Evolutionary conservation across 257 asterid genomes (phyloP).

Genomic region (Solanum ossicruentum): DNA sequence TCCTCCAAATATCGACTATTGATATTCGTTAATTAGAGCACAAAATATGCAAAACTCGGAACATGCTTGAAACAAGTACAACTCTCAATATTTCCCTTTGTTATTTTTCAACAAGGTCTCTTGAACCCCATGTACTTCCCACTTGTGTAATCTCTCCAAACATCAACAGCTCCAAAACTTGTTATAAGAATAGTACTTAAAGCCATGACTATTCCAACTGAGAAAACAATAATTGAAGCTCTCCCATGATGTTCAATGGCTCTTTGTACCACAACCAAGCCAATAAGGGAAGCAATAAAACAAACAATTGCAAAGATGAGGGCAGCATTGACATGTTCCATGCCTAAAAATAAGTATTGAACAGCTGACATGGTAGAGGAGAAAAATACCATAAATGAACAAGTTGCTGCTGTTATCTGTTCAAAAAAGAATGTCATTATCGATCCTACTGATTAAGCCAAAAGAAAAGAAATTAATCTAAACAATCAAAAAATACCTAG

Average conservation of each 20-base stretch:
- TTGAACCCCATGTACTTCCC: constrained; percentile 84
- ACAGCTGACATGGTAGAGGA: constrained; percentile 84
- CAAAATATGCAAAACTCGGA: not conserved
- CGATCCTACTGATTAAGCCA: not conserved
- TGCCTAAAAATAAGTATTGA: constrained; percentile 65
- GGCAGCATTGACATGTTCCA: constrained; percentile 48
- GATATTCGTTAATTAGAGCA: not conserved
- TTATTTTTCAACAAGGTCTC: constrained; percentile 38
- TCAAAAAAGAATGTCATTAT: not conserved
- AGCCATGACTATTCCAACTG: constrained; percentile 76
- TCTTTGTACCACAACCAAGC: constrained; percentile 47
- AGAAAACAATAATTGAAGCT: constrained; percentile 75
- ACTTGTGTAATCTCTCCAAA: constrained; percentile 50
- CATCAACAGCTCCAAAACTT: constrained; percentile 53
- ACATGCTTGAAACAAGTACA: not conserved
- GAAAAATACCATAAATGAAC: constrained; percentile 89
- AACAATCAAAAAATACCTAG: not conserved
- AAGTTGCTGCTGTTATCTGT: constrained; percentile 80
- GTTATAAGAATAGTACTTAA: constrained; percentile 69
- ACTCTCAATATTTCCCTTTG: not conserved
- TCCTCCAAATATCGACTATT: not conserved
- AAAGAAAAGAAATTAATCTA: not conserved
- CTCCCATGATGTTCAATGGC: constrained; percentile 59
- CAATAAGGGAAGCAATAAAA: constrained; percentile 48
- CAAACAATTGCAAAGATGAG: constrained; percentile 41